Conservation (phyloP, 495 filamentous ascomycete species). For the Tuber calosporum region DNA sequence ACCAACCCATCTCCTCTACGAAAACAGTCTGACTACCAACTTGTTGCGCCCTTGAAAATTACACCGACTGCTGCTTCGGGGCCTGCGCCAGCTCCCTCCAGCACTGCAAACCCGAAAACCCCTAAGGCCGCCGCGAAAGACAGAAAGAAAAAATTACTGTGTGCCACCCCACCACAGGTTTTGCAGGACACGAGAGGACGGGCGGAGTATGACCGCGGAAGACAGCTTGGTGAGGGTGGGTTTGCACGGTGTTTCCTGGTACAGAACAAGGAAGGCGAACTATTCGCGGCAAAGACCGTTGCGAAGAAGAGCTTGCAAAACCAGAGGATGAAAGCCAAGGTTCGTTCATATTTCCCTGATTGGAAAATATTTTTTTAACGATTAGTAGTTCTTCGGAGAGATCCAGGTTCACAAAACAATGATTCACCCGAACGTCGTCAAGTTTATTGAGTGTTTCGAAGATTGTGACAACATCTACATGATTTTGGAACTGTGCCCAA, state of each 20-base stretch:
- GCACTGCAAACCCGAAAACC: slow-evolving; percentile 51
- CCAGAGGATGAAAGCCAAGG: slow-evolving; percentile 76
- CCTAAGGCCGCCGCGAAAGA: slow-evolving; percentile 45
- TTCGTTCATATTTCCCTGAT: slow-evolving; percentile 43
- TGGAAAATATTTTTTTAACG: slow-evolving; percentile 34
- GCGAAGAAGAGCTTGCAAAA: slow-evolving; percentile 70
- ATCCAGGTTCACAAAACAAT: slow-evolving; percentile 97
- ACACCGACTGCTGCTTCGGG: slow-evolving; percentile 13
- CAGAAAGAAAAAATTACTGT: slow-evolving; percentile 65
- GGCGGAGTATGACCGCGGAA: slow-evolving; percentile 78
- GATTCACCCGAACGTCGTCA: slow-evolving; percentile 86
- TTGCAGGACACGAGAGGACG: slow-evolving; percentile 53
- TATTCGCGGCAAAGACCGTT: slow-evolving; percentile 45
- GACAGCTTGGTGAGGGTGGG: slow-evolving; percentile 80
- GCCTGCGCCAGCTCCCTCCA: slow-evolving; percentile 11
- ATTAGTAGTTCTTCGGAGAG: slow-evolving; percentile 84
- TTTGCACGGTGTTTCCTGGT: slow-evolving; percentile 82
- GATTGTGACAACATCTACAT: slow-evolving; percentile 85
- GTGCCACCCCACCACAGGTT: slow-evolving; percentile 69
- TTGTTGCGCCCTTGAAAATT: slow-evolving; percentile 37
- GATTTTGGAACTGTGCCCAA: slow-evolving; percentile 85
- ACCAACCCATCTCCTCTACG: slow-evolving; percentile 34
- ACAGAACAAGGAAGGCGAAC: slow-evolving; percentile 54
- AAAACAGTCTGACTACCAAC: slow-evolving; percentile 40
- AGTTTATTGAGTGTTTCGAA: slow-evolving; percentile 89